A percentile compares a stretch with the other conserved stretches of the same genome.
These are phyloP conservation scores for Linanthus parryae DNA, from an alignment of 148 eudicot genomes.

Conservation along the genomic window DNA sequence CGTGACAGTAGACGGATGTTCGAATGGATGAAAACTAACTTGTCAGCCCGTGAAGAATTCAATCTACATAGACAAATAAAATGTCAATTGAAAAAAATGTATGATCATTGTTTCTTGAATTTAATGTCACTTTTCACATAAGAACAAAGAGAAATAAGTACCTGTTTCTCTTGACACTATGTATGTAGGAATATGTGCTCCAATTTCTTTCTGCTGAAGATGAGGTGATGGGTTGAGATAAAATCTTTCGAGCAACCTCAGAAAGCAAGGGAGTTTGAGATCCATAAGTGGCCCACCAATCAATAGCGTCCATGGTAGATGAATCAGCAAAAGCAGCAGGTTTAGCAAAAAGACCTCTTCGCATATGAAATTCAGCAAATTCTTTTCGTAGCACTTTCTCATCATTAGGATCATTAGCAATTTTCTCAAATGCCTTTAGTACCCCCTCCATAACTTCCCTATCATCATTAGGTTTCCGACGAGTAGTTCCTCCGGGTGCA, in stretches of 20 bases:
- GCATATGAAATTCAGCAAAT: no score
- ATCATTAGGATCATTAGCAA: background rate
- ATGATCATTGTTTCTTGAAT: no score
- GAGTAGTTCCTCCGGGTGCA: background rate
- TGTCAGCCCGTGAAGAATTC: background rate
- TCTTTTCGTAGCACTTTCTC: no score
- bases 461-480: constrained; percentile 10
- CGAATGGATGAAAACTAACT: background rate
- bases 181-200: background rate
- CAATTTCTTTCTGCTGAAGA: background rate
- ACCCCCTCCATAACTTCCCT: constrained; percentile 1
- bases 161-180: background rate
- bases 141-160: no score
- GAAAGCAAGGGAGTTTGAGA: background rate
- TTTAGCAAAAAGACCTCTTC: background rate
- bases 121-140: no score
- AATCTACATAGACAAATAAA: no score
- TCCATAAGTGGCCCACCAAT: background rate
- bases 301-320: background rate
- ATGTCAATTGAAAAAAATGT: no score
- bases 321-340: background rate
- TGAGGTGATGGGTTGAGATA: no score
- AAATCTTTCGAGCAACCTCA: background rate
- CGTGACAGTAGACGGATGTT: background rate
- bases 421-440: background rate